Evolutionary conservation across 345 rosid species (phyloP).

Genomic region (Microcos paniculata): DNA sequence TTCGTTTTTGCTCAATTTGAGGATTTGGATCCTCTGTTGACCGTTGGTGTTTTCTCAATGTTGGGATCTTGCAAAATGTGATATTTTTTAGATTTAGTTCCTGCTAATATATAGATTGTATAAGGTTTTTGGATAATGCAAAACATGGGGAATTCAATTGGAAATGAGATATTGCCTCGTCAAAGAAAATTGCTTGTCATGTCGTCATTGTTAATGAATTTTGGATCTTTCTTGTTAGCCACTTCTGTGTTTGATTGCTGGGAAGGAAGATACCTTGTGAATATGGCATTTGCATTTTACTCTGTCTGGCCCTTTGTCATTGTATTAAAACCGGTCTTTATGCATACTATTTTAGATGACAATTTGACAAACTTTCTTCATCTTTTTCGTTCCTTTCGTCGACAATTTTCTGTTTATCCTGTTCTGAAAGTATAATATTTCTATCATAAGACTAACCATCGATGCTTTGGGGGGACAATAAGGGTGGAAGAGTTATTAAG

Average conservation of each 20-base stretch:
- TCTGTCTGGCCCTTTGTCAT: background rate
- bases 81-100: background rate
- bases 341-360: background rate
- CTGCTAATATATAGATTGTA: background rate
- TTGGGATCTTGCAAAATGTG: background rate
- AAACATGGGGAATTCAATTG: background rate
- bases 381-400: background rate
- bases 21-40: background rate
- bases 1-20: background rate
- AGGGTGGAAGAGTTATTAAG: background rate
- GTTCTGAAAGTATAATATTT: background rate
- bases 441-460: background rate
- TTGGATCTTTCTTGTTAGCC: background rate
- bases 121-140: background rate
- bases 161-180: background rate
- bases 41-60: background rate
- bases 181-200: background rate
- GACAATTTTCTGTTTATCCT: background rate
- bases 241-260: background rate
- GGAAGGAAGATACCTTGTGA: background rate
- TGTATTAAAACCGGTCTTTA: background rate
- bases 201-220: background rate
- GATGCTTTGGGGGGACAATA: background rate
- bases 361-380: background rate
- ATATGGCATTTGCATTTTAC: background rate